These are phyloP conservation scores for Hypholoma sublateritium DNA, from an alignment of 768 basidiomycete species.

Conservation along the genomic window DNA sequence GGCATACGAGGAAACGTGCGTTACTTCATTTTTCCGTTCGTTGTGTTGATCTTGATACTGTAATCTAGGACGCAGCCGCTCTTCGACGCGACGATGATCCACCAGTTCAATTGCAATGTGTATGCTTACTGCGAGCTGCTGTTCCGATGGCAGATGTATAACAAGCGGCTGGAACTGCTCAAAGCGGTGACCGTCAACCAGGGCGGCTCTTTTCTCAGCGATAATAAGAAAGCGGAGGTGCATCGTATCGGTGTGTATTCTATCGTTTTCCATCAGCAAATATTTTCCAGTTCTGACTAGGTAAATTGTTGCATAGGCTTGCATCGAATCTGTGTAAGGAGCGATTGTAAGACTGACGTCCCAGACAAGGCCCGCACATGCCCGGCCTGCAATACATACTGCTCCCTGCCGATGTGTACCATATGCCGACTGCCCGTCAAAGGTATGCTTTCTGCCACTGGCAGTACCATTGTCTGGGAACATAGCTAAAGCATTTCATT, in stretches of 20 bases:
- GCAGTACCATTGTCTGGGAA: not conserved
- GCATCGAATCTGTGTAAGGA: constrained; percentile 41
- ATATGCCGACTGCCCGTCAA: constrained; percentile 77
- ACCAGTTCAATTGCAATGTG: constrained; percentile 53
- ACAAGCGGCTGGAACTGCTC: constrained; percentile 72
- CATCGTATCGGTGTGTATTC: constrained; percentile 35
- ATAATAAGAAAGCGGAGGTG: constrained; percentile 15
- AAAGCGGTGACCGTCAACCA: constrained; percentile 49
- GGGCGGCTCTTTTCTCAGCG: constrained; percentile 15
- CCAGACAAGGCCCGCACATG: constrained; percentile 38
- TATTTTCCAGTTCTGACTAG: not conserved
- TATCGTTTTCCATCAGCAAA: not conserved
- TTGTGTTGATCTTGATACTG: constrained; percentile 3
- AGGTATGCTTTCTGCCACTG: constrained; percentile 41
- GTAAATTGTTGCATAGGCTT: constrained; percentile 34
- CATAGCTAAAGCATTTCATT: too few relatives aligned
- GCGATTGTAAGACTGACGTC: constrained; percentile 36
- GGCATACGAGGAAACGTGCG: constrained; percentile 22
- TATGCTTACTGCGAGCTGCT: constrained; percentile 74
- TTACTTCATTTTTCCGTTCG: constrained; percentile 1
- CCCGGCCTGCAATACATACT: constrained; percentile 40
- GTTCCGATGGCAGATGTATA: constrained; percentile 68
- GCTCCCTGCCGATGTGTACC: constrained; percentile 54
- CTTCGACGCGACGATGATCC: constrained; percentile 39
- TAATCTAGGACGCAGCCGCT: constrained; percentile 21